phyloP scores from a whole-genome alignment of 345 rosid genomes.

The Cardamine occulta region DNA sequence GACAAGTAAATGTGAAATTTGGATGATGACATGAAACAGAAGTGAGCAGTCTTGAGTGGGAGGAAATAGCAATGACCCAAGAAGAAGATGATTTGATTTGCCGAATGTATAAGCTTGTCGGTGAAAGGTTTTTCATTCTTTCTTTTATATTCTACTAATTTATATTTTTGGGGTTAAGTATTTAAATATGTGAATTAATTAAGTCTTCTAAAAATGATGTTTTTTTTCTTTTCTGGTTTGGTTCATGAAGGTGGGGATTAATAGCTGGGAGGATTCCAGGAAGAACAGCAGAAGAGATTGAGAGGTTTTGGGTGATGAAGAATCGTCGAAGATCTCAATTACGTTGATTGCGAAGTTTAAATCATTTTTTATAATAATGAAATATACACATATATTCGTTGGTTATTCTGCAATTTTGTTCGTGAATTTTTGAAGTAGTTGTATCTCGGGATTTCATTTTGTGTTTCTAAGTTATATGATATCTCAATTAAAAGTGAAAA shows the following conservation, averaged over 20 bases:
- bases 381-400: conserved; percentile 23
- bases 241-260: conserved; percentile 56
- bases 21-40: conserved; percentile 43
- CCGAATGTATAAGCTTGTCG: conserved; percentile 59
- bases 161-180: not conserved
- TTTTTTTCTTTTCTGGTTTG: not conserved
- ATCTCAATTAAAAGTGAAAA: not conserved
- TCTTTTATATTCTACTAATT: not conserved
- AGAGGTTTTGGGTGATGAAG: conserved; percentile 65
- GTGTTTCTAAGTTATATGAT: not conserved
- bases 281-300: conserved; percentile 66
- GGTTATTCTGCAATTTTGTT: conserved; percentile 37
- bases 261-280: conserved; percentile 84
- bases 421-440: conserved; percentile 11
- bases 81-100: conserved; percentile 63
- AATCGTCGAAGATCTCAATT: conserved; percentile 35
- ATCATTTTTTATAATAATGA: conserved; percentile 12
- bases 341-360: conserved; percentile 27
- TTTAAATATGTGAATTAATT: not conserved
- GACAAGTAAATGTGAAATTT: not conserved
- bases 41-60: conserved; percentile 58
- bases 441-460: conserved; percentile 8
- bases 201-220: not conserved
- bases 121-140: conserved; percentile 52
- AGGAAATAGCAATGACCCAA: conserved; percentile 48